These are phyloP conservation scores for Edaphochlamys debaryana DNA, from an alignment of 139 green algal species.

Conservation along the genomic window DNA sequence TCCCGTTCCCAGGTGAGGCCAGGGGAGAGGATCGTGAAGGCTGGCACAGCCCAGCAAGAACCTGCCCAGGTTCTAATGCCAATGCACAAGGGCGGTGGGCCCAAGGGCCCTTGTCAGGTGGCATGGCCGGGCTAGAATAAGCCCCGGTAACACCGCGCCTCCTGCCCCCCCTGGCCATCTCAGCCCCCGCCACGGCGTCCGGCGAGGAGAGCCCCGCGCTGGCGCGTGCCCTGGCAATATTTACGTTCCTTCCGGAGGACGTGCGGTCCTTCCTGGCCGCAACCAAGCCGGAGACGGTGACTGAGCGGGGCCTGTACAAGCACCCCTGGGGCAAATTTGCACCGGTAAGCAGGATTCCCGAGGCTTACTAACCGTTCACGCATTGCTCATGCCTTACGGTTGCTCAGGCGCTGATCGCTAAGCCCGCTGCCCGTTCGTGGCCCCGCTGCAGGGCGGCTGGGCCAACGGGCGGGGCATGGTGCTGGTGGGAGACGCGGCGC, in stretches of 20 bases:
- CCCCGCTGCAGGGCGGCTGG: background rate
- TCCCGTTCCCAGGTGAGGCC: no score
- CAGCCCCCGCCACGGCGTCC: no score
- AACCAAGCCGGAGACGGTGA: background rate
- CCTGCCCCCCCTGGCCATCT: background rate
- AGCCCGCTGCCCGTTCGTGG: no score
- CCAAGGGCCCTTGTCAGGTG: no score
- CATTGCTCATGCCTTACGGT: background rate
- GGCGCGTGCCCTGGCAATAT: background rate
- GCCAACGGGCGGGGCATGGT: background rate
- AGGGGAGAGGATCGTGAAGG: no score
- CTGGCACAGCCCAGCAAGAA: background rate
- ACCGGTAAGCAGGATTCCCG: no score
- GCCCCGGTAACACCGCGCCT: no score
- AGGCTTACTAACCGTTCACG: no score
- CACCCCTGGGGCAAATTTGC: background rate
- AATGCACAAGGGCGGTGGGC: no score
- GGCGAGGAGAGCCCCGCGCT: background rate
- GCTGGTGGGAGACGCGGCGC: slow-evolving; percentile 24
- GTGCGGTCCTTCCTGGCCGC: background rate
- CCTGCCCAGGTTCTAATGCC: no score
- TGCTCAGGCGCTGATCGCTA: no score
- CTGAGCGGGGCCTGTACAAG: background rate
- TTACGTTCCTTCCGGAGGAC: background rate
- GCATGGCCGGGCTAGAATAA: no score